phyloP scores from a whole-genome alignment of 1,284 basidiomycete genomes.

The Coniferiporia sulphurascens region DNA sequence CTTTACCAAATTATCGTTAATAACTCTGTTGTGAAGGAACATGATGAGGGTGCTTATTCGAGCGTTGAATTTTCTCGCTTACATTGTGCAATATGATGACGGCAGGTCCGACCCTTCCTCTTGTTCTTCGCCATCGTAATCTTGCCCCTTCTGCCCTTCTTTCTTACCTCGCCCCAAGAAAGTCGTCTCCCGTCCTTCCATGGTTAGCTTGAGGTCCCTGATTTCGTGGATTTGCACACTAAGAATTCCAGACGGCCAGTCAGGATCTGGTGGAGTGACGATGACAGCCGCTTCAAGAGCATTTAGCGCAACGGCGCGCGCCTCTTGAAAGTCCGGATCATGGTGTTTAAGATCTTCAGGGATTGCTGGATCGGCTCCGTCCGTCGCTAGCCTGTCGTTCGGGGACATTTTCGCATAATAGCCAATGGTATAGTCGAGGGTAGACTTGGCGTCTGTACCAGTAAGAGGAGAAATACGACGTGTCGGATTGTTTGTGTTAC shows the following conservation, averaged over 20 bases:
- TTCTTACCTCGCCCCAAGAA: conserved; percentile 37
- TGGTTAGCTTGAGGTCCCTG: conserved; percentile 31
- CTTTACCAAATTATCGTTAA: conserved; percentile 62
- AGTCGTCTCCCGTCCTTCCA: conserved; percentile 27
- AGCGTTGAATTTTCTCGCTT: conserved; percentile 30
- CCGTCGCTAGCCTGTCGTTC: conserved; percentile 38
- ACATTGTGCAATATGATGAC: conserved; percentile 46
- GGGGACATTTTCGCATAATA: conserved; percentile 61
- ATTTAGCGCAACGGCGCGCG: conserved; percentile 28
- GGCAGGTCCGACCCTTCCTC: conserved; percentile 53
- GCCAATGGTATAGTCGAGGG: conserved; percentile 48
- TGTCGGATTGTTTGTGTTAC: conserved; percentile 27
- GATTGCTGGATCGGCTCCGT: conserved; percentile 33
- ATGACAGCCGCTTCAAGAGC: conserved; percentile 44
- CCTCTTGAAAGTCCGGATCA: conserved; percentile 30
- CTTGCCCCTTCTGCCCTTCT: conserved; percentile 49
- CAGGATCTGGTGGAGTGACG: conserved; percentile 37
- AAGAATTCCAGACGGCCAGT: conserved; percentile 16
- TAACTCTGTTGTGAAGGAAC: conserved; percentile 27
- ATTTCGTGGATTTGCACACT: conserved; percentile 32
- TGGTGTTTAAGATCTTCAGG: conserved; percentile 29
- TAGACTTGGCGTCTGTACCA: conserved; percentile 25
- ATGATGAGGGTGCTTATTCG: neutral
- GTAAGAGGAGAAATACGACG: conserved; percentile 27
- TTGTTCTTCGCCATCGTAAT: conserved; percentile 43